Base-by-base conservation (phyloP, 306 rosid genomes). In the barrel medic (Medicago truncatula) region DNA sequence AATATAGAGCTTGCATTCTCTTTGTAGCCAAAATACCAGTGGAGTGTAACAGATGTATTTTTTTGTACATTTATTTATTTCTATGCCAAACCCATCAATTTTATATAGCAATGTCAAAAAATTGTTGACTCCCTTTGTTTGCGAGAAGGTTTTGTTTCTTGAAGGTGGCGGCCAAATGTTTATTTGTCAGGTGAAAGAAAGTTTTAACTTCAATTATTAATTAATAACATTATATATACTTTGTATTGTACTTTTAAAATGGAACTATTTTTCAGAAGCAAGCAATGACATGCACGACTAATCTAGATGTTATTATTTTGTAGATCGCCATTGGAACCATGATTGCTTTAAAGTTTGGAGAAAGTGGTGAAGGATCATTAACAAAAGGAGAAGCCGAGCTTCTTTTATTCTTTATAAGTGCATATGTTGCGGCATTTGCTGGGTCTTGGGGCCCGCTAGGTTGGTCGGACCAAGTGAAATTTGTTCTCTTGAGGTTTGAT, bases 361-460 rank as follows among this genome's bases (percentile, higher is more conserved):
- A 68, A 2, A 63, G 36, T 2, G 90, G 90, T 1, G 54, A 80
- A 11, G 92, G 90, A 1, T 16, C 82, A 13, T 49, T 90, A 7
- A 16, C 70, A 18, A 52, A 18, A 18, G 76, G 58, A 0, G 76
- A 77, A 21, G 87, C 88, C 1, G 21, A 85, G 58, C 4, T 82
- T 8, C 70, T 87, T 8, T 14, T 88, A 58, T 34, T 81, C 47
- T 75, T 91, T 3, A 84, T 91, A 2, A 89, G 96, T 18, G 21
- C 63, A 6, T 91, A 82, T 5, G 92, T 89, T 11, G 90, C 91
- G 2, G 90, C 88, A 17, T 91, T 64, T 44, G 93, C 90, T 0
- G 89, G 96, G 96, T 91, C 93, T 3, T 91, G 90, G 90, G 92
- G 93, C 4, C 93, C 92, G 9, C 25, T 91, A n/a, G 93, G 90